phyloP scores from a whole-genome alignment of 2,329 filamentous ascomycete species.

The Chrysoporthe puriensis region DNA sequence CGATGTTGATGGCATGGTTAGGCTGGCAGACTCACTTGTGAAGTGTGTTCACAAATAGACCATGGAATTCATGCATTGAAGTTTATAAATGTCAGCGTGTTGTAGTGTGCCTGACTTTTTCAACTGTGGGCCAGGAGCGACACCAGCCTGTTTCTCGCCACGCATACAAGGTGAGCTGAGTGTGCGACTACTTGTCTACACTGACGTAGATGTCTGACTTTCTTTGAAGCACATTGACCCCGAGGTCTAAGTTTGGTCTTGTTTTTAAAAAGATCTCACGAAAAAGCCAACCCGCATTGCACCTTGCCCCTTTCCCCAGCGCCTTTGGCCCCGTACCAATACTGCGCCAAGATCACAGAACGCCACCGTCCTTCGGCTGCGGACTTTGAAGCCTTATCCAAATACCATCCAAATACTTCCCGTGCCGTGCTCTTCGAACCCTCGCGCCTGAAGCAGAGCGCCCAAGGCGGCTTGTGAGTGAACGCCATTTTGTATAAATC shows the following conservation, averaged over 20 bases:
- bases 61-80: neutral
- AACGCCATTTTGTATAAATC: neutral
- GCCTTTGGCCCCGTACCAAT: neutral
- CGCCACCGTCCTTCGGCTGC: neutral
- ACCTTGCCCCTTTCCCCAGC: neutral
- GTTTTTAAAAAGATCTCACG: neutral
- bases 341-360: neutral
- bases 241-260: slow-evolving; percentile 21
- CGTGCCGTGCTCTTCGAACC: too few relatives aligned
- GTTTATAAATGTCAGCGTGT: neutral
- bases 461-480: neutral
- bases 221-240: slow-evolving; percentile 14
- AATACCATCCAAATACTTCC: too few relatives aligned
- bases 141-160: neutral
- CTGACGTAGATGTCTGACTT: neutral
- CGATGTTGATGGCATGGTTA: slow-evolving; percentile 4
- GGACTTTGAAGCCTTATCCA: neutral
- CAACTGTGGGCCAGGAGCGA: neutral
- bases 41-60: slow-evolving; percentile 16
- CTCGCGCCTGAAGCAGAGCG: neutral
- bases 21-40: slow-evolving; percentile 15
- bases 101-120: neutral
- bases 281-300: slow-evolving; percentile 2
- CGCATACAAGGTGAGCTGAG: neutral
- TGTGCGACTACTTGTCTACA: neutral